Evolutionary conservation across 441 rosid species (phyloP).

Genomic region (Adansonia grandidieri): DNA sequence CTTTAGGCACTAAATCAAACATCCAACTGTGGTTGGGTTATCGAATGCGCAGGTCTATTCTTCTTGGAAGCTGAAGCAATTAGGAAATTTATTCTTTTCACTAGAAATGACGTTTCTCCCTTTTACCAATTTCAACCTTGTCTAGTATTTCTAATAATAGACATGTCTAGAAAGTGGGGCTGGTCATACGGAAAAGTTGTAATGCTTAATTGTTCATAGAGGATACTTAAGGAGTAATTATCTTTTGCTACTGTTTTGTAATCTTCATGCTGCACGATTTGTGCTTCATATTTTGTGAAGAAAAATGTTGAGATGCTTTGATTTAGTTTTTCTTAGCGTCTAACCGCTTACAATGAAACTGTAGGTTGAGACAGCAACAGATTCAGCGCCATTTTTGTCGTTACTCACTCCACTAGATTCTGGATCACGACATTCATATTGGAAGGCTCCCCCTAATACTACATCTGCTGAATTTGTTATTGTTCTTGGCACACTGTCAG

Average conservation of each 20-base stretch:
- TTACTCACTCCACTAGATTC: slow-evolving; percentile 72
- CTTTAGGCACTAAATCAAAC: neutral
- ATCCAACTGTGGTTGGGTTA: neutral
- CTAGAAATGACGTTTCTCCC: slow-evolving; percentile 10
- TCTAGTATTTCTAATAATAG: neutral
- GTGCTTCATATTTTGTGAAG: slow-evolving; percentile 16
- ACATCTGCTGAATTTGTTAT: slow-evolving; percentile 67
- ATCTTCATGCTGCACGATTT: slow-evolving; percentile 19
- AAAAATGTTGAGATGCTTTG: slow-evolving; percentile 19
- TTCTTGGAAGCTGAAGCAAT: slow-evolving; percentile 6
- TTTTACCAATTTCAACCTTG: slow-evolving; percentile 5
- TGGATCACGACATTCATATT: slow-evolving; percentile 61
- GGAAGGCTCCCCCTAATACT: slow-evolving; percentile 87
- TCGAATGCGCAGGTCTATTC: neutral
- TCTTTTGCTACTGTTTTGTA: neutral
- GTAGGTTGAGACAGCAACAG: slow-evolving; percentile 85
- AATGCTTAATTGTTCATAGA: neutral
- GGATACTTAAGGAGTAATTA: neutral
- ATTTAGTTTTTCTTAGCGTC: slow-evolving; percentile 25
- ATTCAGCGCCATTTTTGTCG: slow-evolving; percentile 82
- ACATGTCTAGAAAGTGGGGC: slow-evolving; percentile 4
- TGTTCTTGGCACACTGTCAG: slow-evolving; percentile 74
- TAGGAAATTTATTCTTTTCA: neutral
- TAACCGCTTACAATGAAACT: slow-evolving; percentile 34
- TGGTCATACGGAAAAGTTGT: neutral